phyloP scores from a whole-genome alignment of 1,284 basidiomycete genomes.

The Cutaneotrichosporon sp. region DNA sequence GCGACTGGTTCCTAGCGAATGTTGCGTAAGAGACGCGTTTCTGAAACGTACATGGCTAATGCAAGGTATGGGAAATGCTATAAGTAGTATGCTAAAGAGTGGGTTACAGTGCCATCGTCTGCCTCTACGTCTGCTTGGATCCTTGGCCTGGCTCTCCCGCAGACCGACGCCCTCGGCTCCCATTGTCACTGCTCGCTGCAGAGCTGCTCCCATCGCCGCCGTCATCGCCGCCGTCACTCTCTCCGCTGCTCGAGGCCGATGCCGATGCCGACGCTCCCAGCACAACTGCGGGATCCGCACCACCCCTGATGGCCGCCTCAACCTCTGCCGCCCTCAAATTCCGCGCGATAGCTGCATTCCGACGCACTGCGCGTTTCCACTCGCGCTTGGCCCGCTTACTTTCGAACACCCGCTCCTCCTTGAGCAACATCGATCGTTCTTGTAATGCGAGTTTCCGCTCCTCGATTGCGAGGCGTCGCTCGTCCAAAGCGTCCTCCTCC shows the following conservation, averaged over 20 bases:
- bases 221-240: neutral
- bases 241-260: neutral
- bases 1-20: neutral
- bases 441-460: constrained; percentile 8
- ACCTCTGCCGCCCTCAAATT: neutral
- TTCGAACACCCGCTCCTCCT: constrained; percentile 4
- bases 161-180: no score
- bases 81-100: no score
- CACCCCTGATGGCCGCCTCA: neutral
- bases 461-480: constrained; percentile 4
- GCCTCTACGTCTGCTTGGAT: no score
- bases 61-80: constrained; percentile 1
- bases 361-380: constrained; percentile 4
- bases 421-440: constrained; percentile 11
- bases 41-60: neutral
- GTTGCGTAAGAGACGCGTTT: no score
- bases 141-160: no score
- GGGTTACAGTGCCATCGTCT: constrained; percentile 1
- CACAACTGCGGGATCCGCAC: neutral
- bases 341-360: constrained; percentile 2
- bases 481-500: neutral
- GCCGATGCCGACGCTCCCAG: neutral
- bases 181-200: no score
- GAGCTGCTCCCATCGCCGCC: neutral
- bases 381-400: constrained; percentile 6